Percentiles rank a stretch among this genome's conserved stretches.
These are phyloP conservation scores for Polychytrium aggregatum DNA, from an alignment of 192 early-diverging fungal genomes.

Conservation along the genomic window DNA sequence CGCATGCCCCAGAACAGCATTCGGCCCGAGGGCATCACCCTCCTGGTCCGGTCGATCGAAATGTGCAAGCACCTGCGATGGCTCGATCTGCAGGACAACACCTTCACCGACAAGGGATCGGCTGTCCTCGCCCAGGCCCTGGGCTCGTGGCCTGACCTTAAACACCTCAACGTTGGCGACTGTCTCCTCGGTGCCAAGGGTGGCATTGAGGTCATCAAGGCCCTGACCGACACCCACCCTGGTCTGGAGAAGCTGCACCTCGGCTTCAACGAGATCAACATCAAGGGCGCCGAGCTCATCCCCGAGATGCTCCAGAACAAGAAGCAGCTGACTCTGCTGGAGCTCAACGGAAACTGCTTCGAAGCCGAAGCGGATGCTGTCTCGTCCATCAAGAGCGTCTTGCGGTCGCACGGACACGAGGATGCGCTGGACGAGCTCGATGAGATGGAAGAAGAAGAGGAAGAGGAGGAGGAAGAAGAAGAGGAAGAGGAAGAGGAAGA, in stretches of 20 bases:
- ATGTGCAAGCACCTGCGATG: slow-evolving; percentile 52
- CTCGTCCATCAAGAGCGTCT: slow-evolving; percentile 54
- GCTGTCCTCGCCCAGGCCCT: slow-evolving; percentile 66
- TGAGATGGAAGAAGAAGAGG: slow-evolving; percentile 74
- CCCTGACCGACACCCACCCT: slow-evolving; percentile 46
- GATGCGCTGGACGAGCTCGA: slow-evolving; percentile 87
- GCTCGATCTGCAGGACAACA: slow-evolving; percentile 95
- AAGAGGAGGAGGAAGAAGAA: slow-evolving; percentile 39
- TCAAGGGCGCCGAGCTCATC: slow-evolving; percentile 54
- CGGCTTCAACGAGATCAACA: slow-evolving; percentile 84
- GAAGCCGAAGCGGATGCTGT: slow-evolving; percentile 71
- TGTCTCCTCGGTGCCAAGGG: slow-evolving; percentile 74
- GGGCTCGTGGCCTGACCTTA: slow-evolving; percentile 65
- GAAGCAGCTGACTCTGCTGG: slow-evolving; percentile 47
- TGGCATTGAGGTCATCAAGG: slow-evolving; percentile 48
- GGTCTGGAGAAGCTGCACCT: slow-evolving; percentile 52
- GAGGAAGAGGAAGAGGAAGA: slow-evolving; percentile 30
- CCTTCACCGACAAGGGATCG: slow-evolving; percentile 76
- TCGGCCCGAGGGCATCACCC: slow-evolving; percentile 83
- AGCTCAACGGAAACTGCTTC: slow-evolving; percentile 89
- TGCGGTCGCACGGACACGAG: slow-evolving; percentile 54
- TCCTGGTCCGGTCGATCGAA: slow-evolving; percentile 55
- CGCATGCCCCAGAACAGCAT: slow-evolving; percentile 97
- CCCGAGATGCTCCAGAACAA: slow-evolving; percentile 55
- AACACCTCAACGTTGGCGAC: slow-evolving; percentile 77